Conservation (phyloP, 345 rosid genomes). For the Garcia nutans region DNA sequence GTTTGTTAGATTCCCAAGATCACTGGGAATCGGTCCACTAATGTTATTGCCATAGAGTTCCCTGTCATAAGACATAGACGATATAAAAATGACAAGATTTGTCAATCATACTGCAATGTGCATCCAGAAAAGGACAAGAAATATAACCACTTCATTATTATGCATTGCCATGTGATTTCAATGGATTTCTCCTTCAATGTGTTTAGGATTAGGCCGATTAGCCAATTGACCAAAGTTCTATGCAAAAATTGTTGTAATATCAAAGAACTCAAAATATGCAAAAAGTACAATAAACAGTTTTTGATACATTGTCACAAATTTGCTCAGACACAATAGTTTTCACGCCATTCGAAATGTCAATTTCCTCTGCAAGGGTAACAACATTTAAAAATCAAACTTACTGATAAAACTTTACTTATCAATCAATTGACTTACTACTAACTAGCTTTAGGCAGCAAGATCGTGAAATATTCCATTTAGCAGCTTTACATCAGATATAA, state of each 20-base stretch:
- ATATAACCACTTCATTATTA: background rate
- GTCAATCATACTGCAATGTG: background rate
- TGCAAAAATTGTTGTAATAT: background rate
- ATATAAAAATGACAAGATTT: background rate
- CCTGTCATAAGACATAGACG: constrained; percentile 16
- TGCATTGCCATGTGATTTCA: too few species aligned
- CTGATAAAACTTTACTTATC: background rate
- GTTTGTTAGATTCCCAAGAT: constrained; percentile 38
- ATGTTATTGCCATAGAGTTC: constrained; percentile 45
- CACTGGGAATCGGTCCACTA: constrained; percentile 38
- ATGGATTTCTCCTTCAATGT: background rate
- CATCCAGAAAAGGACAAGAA: background rate
- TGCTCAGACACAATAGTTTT: background rate
- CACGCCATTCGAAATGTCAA: constrained; percentile 3
- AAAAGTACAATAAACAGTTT: background rate
- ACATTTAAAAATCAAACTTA: background rate
- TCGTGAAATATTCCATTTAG: background rate
- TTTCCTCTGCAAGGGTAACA: background rate
- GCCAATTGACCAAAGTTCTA: background rate
- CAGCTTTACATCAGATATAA: constrained; percentile 1
- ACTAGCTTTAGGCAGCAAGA: background rate
- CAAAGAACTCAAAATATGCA: background rate
- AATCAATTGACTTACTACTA: background rate
- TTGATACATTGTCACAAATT: background rate
- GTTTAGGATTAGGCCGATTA: background rate